These are phyloP conservation scores for Calocybe indica DNA, from an alignment of 768 basidiomycete species.

Conservation along the genomic window DNA sequence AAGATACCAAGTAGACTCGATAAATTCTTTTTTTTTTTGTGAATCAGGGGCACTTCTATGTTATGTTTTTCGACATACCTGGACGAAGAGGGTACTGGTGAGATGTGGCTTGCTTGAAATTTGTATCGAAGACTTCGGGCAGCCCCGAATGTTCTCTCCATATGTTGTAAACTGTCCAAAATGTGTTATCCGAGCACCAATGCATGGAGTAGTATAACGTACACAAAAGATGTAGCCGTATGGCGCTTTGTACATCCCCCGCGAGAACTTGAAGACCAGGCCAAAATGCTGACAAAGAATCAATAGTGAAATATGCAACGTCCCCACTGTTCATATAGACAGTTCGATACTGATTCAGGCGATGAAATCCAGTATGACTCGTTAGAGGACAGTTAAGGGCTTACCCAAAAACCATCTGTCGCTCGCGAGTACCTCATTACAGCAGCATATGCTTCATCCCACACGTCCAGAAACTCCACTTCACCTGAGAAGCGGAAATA, in stretches of 20 bases:
- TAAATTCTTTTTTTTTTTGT: constrained; percentile 50
- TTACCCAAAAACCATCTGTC: constrained; percentile 84
- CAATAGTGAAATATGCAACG: constrained; percentile 71
- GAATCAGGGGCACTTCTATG: neutral
- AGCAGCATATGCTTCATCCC: constrained; percentile 76
- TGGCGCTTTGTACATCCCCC: constrained; percentile 84
- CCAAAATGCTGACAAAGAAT: constrained; percentile 95
- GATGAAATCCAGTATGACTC: neutral
- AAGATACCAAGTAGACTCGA: constrained; percentile 95
- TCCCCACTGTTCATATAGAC: constrained; percentile 81
- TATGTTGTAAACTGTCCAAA: constrained; percentile 74
- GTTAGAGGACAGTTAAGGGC: constrained; percentile 9
- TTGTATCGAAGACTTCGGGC: constrained; percentile 90
- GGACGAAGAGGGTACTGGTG: constrained; percentile 79
- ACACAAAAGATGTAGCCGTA: constrained; percentile 90
- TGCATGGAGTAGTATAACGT: constrained; percentile 15
- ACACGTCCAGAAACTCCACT: constrained; percentile 74
- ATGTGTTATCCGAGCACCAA: neutral
- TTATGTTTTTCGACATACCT: constrained; percentile 27
- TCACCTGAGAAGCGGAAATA: constrained; percentile 44
- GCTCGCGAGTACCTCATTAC: constrained; percentile 83
- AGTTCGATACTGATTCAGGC: constrained; percentile 61
- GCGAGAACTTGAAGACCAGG: constrained; percentile 90
- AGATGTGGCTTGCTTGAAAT: constrained; percentile 63
- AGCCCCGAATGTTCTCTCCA: constrained; percentile 86